Conservation (phyloP, 129 eudicot genomes). For the Helianthus tuberosus region DNA sequence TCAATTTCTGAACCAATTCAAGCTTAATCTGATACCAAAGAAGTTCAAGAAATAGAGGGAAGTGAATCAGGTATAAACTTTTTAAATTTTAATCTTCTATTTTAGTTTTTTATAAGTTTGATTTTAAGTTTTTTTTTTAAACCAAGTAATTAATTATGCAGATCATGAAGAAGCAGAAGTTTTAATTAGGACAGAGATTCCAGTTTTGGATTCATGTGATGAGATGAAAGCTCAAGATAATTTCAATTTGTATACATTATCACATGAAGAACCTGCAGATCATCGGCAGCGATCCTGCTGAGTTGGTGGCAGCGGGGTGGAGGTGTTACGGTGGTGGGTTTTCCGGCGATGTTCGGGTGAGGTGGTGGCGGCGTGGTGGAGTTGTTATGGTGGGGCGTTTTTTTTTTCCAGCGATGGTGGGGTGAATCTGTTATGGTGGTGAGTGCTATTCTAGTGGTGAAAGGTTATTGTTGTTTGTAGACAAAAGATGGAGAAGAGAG, state of each 20-base stretch:
- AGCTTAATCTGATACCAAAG: conserved; percentile 34
- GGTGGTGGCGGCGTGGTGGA: too few species aligned
- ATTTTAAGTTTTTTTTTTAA: neutral
- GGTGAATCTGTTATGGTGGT: too few species aligned
- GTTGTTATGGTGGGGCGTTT: too few species aligned
- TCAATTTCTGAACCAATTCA: conserved; percentile 13
- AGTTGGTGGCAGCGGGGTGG: too few species aligned
- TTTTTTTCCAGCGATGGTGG: too few species aligned
- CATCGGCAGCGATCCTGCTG: too few species aligned
- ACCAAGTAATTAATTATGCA: conserved; percentile 23
- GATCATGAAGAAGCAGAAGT: conserved; percentile 62
- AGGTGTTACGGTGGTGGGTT: too few species aligned
- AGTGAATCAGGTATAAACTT: conserved; percentile 40
- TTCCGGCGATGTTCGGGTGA: too few species aligned
- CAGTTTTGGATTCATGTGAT: conserved; percentile 62
- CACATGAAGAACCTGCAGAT: conserved; percentile 64
- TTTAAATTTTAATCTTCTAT: neutral
- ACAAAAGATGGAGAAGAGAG: too few species aligned
- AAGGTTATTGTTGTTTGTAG: too few species aligned
- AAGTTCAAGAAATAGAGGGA: conserved; percentile 36
- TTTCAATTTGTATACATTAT: conserved; percentile 34
- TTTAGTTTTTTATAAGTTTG: neutral
- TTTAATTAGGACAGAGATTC: conserved; percentile 83
- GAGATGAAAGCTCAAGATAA: conserved; percentile 50
- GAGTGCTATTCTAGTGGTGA: too few species aligned